Evolutionary conservation across 192 early-diverging fungal species (phyloP).

Genomic region (Podila epicladia): DNA sequence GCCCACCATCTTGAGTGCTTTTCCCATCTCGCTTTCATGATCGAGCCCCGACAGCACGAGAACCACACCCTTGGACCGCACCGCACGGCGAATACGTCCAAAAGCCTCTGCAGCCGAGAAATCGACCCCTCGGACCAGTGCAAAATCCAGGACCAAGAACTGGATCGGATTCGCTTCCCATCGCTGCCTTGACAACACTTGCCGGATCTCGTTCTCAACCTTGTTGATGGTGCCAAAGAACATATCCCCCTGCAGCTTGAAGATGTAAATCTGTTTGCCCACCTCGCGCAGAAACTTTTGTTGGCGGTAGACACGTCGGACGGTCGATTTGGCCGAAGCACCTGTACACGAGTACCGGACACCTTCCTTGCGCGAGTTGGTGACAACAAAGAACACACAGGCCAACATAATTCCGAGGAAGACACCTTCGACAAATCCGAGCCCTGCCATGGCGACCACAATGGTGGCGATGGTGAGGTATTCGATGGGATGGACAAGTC

Average conservation of each 20-base stretch:
- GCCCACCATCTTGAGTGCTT: slow-evolving; percentile 70
- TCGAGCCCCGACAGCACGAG: slow-evolving; percentile 84
- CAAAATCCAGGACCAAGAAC: slow-evolving; percentile 90
- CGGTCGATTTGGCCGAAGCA: slow-evolving; percentile 80
- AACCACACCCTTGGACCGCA: slow-evolving; percentile 74
- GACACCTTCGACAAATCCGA: slow-evolving; percentile 98
- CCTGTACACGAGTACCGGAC: slow-evolving; percentile 75
- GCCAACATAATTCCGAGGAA: slow-evolving; percentile 92
- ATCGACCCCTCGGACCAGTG: slow-evolving; percentile 88
- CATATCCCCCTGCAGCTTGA: slow-evolving; percentile 94
- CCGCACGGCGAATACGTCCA: slow-evolving; percentile 83
- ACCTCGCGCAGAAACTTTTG: slow-evolving; percentile 87
- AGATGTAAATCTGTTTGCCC: slow-evolving; percentile 85
- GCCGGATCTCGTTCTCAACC: slow-evolving; percentile 76
- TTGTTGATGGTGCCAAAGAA: slow-evolving; percentile 96
- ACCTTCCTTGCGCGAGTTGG: slow-evolving; percentile 71
- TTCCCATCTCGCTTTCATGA: slow-evolving; percentile 71
- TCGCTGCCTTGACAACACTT: slow-evolving; percentile 67
- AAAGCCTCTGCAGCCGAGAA: slow-evolving; percentile 87
- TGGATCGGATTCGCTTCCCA: slow-evolving; percentile 81
- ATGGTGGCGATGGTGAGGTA: slow-evolving; percentile 92
- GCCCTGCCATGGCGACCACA: slow-evolving; percentile 83
- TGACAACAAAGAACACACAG: slow-evolving; percentile 93
- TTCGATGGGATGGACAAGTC: slow-evolving; percentile 86
- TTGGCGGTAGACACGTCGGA: slow-evolving; percentile 89